Percentiles rank a stretch among this genome's conserved stretches.
phyloP scores from a whole-genome alignment of 2,329 filamentous ascomycete species.

The Cladosporium oxysporum region DNA sequence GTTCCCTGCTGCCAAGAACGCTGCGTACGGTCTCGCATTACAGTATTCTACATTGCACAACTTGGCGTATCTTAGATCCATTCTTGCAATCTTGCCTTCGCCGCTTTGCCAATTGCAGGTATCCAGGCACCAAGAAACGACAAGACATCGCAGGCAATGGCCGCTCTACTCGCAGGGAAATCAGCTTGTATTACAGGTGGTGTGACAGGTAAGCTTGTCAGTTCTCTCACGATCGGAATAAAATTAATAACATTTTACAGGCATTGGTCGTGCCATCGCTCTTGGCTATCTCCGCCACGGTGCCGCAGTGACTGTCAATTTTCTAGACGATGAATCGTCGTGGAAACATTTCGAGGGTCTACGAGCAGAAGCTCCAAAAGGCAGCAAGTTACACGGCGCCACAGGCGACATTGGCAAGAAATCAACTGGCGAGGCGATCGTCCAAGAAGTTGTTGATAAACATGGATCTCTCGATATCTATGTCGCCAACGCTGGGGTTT shows the following conservation, averaged over 20 bases:
- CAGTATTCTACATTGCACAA: background rate
- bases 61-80: background rate
- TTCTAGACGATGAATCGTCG: conserved; percentile 61
- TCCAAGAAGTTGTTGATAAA: conserved; percentile 63
- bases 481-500: conserved; percentile 86
- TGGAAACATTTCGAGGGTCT: conserved; percentile 48
- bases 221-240: background rate
- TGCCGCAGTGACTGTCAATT: conserved; percentile 74
- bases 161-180: conserved; percentile 66
- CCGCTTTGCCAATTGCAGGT: background rate
- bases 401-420: conserved; percentile 76
- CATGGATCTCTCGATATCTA: conserved; percentile 65
- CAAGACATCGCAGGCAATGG: background rate
- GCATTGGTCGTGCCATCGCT: conserved; percentile 82
- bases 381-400: conserved; percentile 53
- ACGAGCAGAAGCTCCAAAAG: background rate
- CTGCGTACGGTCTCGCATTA: background rate
- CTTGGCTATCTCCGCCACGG: conserved; percentile 77
- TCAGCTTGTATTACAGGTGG: conserved; percentile 85
- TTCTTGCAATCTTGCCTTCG: background rate
- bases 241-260: conserved; percentile 36
- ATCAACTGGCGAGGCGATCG: conserved; percentile 68
- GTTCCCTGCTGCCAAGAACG: background rate
- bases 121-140: background rate
- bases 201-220: conserved; percentile 55